phyloP scores from a whole-genome alignment of 2,329 filamentous ascomycete species.

The Colletotrichum sp. region DNA sequence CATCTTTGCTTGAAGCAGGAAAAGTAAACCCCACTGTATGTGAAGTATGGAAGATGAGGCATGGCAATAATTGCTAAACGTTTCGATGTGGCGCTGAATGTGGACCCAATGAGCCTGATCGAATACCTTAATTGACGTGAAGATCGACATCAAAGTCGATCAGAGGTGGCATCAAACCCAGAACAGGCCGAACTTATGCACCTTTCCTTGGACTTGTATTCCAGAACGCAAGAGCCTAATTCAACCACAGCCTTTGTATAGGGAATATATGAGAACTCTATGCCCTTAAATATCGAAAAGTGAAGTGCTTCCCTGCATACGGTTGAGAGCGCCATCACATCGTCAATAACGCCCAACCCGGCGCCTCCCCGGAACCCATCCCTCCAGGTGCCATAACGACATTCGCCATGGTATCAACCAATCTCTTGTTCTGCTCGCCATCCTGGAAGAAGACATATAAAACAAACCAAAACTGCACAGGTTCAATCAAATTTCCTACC shows the following conservation, averaged over 20 bases:
- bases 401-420: neutral
- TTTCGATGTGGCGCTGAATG: neutral
- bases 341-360: neutral
- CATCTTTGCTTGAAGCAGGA: neutral
- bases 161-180: neutral
- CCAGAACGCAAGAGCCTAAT: neutral
- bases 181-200: neutral
- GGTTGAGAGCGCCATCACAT: neutral
- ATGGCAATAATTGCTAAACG: neutral
- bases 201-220: neutral
- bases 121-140: neutral
- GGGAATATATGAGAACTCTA: neutral
- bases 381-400: neutral
- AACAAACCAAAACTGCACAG: neutral
- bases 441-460: neutral
- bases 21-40: accelerated
- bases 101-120: neutral
- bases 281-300: neutral
- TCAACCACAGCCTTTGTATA: neutral
- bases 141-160: neutral
- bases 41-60: neutral
- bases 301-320: neutral
- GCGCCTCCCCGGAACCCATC: neutral
- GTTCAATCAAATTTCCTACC: neutral
- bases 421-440: neutral